Evolutionary conservation across 768 basidiomycete species (phyloP), one percentile per base, ranked within the genome.

Genomic region (Agrocybe chaxingu): DNA sequence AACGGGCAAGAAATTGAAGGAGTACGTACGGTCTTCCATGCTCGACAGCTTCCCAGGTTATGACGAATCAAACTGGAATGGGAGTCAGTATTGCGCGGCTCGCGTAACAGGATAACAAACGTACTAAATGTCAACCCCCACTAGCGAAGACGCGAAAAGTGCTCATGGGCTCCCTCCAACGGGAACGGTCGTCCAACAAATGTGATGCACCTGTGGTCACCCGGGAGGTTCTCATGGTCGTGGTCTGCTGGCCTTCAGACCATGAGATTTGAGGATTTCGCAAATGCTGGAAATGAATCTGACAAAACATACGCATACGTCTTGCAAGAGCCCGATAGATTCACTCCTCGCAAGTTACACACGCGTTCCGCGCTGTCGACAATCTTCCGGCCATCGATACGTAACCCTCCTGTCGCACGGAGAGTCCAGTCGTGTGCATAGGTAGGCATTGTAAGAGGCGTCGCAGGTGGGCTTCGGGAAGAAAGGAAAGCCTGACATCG

Each of bases 21-120:
- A 24, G 24, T 8, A 84, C 92, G 57, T 70, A 95, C 94, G 84
- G 89, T 58, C 92, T 96, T 52, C 79, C 82, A 63, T 98, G 97
- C 63, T 98, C 96, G 11, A 98, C 77, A 0, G 96, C 92, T 65
- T 99, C 96, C 96, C 96, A 99, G 1, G 96, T 95, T 3, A 98
- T 81, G 24, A 95, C 82, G 59, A 99, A 92, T 36, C 95, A 80
- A 46, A 97, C 92, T 94, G 49, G 2, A 48, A 10, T 24, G 24
- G 24, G 4, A 24, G 24, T 24, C 24, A 24, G 49, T 31, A 11
- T 13, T 24, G 24, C 4, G 24, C 24, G 24, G 24, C 24, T 24
- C 24, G 24, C 24, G 24, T 24, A 24, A 24, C 24, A 24, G 30
- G 10, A 1, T 16, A 5, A 12, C 12, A 47, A 1, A 75, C 87